Evolutionary conservation across 2,329 filamentous ascomycete species (phyloP), one percentile per base, ranked within the genome.

Genomic region (Alternaria sp.): DNA sequence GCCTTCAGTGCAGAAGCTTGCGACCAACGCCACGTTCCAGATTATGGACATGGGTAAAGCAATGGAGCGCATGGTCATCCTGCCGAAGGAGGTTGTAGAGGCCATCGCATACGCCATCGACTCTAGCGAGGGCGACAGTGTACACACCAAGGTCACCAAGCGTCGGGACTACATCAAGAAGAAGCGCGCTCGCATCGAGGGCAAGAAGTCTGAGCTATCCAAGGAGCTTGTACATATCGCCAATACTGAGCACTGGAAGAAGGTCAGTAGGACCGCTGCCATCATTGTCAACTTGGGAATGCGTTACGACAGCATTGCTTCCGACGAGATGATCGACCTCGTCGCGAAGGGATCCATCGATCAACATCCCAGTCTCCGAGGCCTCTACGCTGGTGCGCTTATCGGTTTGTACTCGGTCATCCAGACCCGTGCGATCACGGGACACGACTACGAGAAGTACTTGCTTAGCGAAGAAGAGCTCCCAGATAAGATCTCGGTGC

Each of bases 41-140:
- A 85, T 99, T 41, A 89, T 97, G 73, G 94, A 98, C 52, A 97
- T 97, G 80, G 94, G 94, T 22, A 94, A 94, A 71, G 87, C 92
- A 0, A 87, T 94, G 70, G 94, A 97, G 76, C 86, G 92, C 44
- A 92, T 95, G 87, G 90, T 97, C 36, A 87, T 98, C 40, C 82
- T 96, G 16, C 88, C 98, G 68, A 84, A 90, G 54, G 83, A 86
- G 0, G 83, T 91, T 5, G 84, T 97, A 5, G 85, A 91, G 58
- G 84, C 86, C 1, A 92, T 98, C 65, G 66, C 74, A 0, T 76
- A 73, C 45, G 72, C 67, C 22, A 72, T 78, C 22, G 71, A 76
- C 22, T 62, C 74, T 16, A 65, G 66, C n/a, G 77, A 80, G 22
- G 69, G 74, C 18, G 76, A 89, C 25, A 87, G 93, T 65, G 89